These are phyloP conservation scores for Cercospora sp. DNA, from an alignment of 2,329 filamentous ascomycete species.

Conservation along the genomic window DNA sequence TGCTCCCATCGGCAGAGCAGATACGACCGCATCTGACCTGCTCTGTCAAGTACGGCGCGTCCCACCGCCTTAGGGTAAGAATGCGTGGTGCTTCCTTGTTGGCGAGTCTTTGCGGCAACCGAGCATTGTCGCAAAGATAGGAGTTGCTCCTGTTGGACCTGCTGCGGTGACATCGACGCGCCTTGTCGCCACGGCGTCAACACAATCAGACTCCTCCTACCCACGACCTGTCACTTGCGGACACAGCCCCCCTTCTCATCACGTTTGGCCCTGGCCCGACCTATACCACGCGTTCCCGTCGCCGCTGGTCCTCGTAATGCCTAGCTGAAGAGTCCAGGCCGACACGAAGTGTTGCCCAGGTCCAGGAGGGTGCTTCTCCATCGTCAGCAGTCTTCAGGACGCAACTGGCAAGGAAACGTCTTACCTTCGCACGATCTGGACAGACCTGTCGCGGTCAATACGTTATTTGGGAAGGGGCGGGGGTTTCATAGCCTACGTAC, in stretches of 20 bases:
- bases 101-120: not conserved
- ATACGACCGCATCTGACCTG: not conserved
- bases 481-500: not conserved
- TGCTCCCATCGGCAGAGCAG: not conserved
- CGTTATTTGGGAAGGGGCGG: not conserved
- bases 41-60: not conserved
- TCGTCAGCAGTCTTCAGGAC: conserved; percentile 5
- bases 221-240: not conserved
- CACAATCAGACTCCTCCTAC: not conserved
- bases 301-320: conserved; percentile 22
- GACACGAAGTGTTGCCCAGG: conserved; percentile 21
- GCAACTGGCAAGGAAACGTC: not conserved
- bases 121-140: not conserved
- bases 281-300: conserved; percentile 25
- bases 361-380: conserved; percentile 18
- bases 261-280: conserved; percentile 26
- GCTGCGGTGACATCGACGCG: not conserved
- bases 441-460: conserved; percentile 13
- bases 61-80: not conserved
- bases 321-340: conserved; percentile 16
- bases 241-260: not conserved
- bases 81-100: not conserved
- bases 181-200: not conserved
- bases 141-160: not conserved
- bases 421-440: conserved; percentile 25